Percentiles rank a stretch among this genome's conserved stretches.
These are phyloP conservation scores for Cryptococcus sp. DNA, from an alignment of 1,284 basidiomycete genomes.

Conservation along the genomic window DNA sequence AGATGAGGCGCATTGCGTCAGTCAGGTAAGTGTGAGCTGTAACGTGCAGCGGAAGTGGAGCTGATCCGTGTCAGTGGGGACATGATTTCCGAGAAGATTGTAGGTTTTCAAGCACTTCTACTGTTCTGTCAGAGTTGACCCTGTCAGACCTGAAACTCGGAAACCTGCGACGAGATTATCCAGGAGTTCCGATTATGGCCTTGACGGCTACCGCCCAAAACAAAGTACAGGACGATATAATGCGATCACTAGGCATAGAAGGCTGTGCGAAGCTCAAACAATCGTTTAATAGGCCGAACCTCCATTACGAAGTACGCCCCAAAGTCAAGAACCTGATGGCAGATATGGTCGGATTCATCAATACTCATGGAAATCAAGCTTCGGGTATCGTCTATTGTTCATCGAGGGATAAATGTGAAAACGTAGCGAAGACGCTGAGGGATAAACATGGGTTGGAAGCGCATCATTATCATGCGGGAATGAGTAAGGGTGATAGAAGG, in stretches of 20 bases:
- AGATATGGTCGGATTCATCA: constrained; percentile 72
- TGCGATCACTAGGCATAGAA: constrained; percentile 61
- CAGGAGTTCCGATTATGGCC: constrained; percentile 84
- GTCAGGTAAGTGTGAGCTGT: constrained; percentile 25
- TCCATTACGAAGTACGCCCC: constrained; percentile 71
- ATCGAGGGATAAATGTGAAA: constrained; percentile 69
- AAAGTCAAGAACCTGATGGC: constrained; percentile 54
- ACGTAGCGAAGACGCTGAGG: constrained; percentile 64
- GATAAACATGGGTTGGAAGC: constrained; percentile 60
- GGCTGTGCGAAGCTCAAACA: constrained; percentile 63
- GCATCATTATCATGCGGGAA: constrained; percentile 80
- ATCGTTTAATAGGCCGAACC: constrained; percentile 90
- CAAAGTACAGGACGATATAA: constrained; percentile 73
- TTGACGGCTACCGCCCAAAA: constrained; percentile 89
- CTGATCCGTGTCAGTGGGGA: constrained; percentile 38
- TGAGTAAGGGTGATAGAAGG: constrained; percentile 63
- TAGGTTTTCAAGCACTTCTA: constrained; percentile 2
- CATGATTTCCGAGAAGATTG: constrained; percentile 49
- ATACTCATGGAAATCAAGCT: constrained; percentile 55
- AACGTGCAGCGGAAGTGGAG: background rate
- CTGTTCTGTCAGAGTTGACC: constrained; percentile 3
- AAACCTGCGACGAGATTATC: constrained; percentile 66
- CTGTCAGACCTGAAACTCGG: constrained; percentile 57
- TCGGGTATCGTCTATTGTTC: constrained; percentile 87
- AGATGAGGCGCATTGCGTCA: constrained; percentile 93